Evolutionary conservation across 2,329 filamentous ascomycete species (phyloP), one percentile per base, ranked within the genome.

Genomic region (Penicillium italicum): DNA sequence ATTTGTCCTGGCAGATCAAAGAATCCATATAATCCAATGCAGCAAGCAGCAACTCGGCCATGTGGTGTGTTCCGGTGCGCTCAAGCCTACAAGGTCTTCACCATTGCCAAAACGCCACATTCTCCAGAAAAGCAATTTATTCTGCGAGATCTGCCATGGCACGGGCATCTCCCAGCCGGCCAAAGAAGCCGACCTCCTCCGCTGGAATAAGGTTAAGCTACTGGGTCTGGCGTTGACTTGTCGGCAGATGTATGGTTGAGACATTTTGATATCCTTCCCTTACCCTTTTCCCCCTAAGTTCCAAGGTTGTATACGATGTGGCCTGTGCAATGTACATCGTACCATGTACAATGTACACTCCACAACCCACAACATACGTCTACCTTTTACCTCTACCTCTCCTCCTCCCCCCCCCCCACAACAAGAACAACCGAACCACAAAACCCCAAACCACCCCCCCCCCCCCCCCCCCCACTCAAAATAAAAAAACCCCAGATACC

Each of bases 11-110:
- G 71, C 69, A 10, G 64, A 58, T 6, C 60, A 59, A 40, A 63
- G 70, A 40, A 64, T 74, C 42, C 72, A 74, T 55, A 72, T 74
- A 12, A 64, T 74, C 46, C 72, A 74, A 50, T 66, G 66, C 5
- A 53, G 57, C 20, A 59, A 65, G n/a, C 64, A 62, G 37, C 66
- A 66, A 37, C 65, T 74, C 43, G 69, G 70, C 1, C 66, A 72
- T 38, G 58, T 73, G 5, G 53, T 71, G 10, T 74, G 72, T 58
- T 63, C 69, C 10, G 31, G 33, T 51, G 26, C 46, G 10, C 38
- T 30, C 18, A 24, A 37, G 42, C 40, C 33, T 2, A 18, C 8
- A 6, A 28, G 5, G 11, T 26, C 28, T 16, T 31, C 33, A 22
- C n/a, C 28, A n/a, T 34, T 2, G 1, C 26, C 38, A 36, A 41